These are phyloP conservation scores for Dendrobium catenatum DNA, from an alignment of 106 monocot species.

Conservation along the genomic window DNA sequence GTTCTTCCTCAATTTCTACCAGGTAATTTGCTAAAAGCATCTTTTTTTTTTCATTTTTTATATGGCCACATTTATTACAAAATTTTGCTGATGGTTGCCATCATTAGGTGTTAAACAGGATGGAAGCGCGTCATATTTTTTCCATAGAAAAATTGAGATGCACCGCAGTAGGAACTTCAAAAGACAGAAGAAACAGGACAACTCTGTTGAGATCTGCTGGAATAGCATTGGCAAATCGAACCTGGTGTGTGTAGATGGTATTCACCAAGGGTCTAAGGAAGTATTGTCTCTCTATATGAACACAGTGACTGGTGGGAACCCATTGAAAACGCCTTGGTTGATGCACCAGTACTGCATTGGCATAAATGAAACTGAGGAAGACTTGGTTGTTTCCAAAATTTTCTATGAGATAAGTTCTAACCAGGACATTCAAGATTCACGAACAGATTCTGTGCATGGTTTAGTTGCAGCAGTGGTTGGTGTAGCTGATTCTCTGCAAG, in stretches of 20 bases:
- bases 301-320: slow-evolving; percentile 21
- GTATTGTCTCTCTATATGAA: slow-evolving; percentile 45
- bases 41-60: neutral
- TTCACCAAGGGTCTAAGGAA: slow-evolving; percentile 52
- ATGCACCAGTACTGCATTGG: slow-evolving; percentile 84
- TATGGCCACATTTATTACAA: neutral
- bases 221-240: slow-evolving; percentile 46
- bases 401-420: slow-evolving; percentile 40
- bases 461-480: slow-evolving; percentile 10
- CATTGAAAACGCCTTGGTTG: slow-evolving; percentile 67
- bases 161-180: slow-evolving; percentile 22
- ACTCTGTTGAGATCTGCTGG: slow-evolving; percentile 41
- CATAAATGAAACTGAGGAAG: slow-evolving; percentile 38
- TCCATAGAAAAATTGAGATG: slow-evolving; percentile 58
- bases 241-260: slow-evolving; percentile 52
- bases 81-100: neutral
- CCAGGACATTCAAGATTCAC: slow-evolving; percentile 5
- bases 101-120: slow-evolving; percentile 72
- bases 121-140: slow-evolving; percentile 82
- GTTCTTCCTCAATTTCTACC: slow-evolving; percentile 60
- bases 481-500: slow-evolving; percentile 4
- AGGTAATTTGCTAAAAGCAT: slow-evolving; percentile 24
- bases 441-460: slow-evolving; percentile 6
- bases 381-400: slow-evolving; percentile 69
- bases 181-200: slow-evolving; percentile 4